Base-by-base conservation (phyloP, 345 rosid species). In the Eucalyptus fibrosa region DNA sequence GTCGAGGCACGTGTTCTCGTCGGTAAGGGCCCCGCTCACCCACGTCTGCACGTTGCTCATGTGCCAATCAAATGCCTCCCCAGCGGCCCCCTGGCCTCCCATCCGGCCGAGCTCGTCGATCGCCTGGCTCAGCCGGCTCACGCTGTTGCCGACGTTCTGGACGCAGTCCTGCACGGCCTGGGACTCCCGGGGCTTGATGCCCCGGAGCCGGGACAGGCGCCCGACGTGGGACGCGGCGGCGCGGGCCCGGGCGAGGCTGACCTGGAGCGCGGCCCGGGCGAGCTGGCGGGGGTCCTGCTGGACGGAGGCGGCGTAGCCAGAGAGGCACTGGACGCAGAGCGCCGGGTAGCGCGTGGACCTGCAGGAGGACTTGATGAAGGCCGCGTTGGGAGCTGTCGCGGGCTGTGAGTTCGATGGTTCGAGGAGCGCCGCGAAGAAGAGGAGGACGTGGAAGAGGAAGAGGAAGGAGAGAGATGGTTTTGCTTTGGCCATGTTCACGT, bases 1-100 rank as follows among this genome's bases (percentile, higher is more conserved):
- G 50, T 95, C 94, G 45, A 90, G 49, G 93, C 95, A 94, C 62
- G 93, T 93, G 59, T 89, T 86, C 51, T 93, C 94, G 60, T 93
- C 91, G 7, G 96, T 95, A 77, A 95, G 90, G 7, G 96, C 94
- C 5, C 93, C 95, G 69, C 96, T 94, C n/a, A 93, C 93, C 96
- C 96, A 95, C 1, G 95, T 95, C 89, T 92, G 93, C 14, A 93
- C 40, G 88, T 94, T 93, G 86, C 93, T 92, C 67, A 93, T 93
- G 89, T 89, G 92, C 60, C 92, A 90, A 82, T 51, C 87, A 32
- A 92, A 92, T 23, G 92, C 89, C 28, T 86, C 87, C 10, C 86
- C 88, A 2, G 53, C 50, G 8, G 40, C 32, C 4, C 89, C 62
- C 82, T 69, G 87, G 67, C 83, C 30, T 11, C 67, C 67, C 15